Evolutionary conservation across 352 stramenopile species (phyloP).

Genomic region (Phytophthora constricta): DNA sequence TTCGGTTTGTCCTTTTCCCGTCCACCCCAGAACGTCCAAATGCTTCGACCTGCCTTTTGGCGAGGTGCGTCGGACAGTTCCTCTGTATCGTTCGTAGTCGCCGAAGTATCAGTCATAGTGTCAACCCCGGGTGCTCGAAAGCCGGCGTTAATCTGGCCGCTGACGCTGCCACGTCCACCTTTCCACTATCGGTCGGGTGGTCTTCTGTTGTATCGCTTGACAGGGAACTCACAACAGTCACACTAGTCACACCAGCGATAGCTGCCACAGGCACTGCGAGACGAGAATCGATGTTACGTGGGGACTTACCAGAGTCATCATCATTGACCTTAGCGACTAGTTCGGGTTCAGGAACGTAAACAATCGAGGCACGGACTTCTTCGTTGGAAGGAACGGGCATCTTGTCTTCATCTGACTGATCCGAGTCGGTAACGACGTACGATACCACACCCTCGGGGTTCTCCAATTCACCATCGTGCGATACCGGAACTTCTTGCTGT

Average conservation of each 20-base stretch:
- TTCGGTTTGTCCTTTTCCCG: conserved; percentile 7
- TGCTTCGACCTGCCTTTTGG: conserved; percentile 28
- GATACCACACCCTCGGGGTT: background rate
- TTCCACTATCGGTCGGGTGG: background rate
- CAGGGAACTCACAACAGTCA: background rate
- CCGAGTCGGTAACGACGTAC: background rate
- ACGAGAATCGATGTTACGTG: background rate
- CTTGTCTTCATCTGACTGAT: conserved; percentile 25
- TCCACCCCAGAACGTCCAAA: conserved; percentile 36
- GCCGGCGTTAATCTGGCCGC: background rate
- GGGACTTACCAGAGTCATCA: background rate
- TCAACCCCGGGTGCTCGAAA: background rate
- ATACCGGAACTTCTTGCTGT: conserved; percentile 1
- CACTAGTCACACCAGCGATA: background rate
- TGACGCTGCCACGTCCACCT: too few relatives aligned
- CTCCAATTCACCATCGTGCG: conserved; percentile 3
- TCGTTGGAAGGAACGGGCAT: background rate
- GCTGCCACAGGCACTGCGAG: background rate
- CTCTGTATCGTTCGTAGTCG: conserved; percentile 9
- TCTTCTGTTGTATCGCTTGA: background rate
- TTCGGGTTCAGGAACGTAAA: conserved; percentile 6
- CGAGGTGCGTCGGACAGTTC: conserved; percentile 5
- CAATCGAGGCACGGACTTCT: background rate
- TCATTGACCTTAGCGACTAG: background rate
- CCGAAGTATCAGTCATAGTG: background rate